Evolutionary conservation across 306 rosid genomes (phyloP).

Genomic region (Sesbania bispinosa): DNA sequence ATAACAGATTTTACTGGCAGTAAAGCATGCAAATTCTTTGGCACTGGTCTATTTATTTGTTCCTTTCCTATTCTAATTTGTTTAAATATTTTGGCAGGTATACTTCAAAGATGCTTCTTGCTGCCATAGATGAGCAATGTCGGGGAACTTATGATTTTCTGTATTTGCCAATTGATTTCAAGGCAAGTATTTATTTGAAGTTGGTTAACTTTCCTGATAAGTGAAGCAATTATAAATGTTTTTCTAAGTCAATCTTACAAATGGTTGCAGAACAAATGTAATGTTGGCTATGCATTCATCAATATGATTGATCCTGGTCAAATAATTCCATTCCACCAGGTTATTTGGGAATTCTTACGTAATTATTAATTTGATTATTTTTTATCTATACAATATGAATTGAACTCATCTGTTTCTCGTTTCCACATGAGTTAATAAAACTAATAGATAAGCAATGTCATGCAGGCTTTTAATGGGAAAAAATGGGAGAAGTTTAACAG

Average conservation of each 20-base stretch:
- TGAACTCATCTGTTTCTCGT: not conserved
- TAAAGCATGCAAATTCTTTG: not conserved
- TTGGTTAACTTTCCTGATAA: conserved; percentile 16
- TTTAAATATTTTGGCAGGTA: conserved; percentile 47
- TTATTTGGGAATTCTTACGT: conserved; percentile 19
- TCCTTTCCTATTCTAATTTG: conserved; percentile 6
- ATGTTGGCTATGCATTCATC: conserved; percentile 93
- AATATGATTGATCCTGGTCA: conserved; percentile 78
- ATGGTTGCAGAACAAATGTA: conserved; percentile 77
- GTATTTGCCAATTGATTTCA: conserved; percentile 87
- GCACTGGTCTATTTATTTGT: not conserved
- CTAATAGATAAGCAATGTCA: conserved; percentile 11
- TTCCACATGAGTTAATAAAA: conserved; percentile 17
- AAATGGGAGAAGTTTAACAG: conserved; percentile 94
- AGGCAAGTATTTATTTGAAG: conserved; percentile 47
- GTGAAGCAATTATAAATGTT: conserved; percentile 2
- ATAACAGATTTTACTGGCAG: not conserved
- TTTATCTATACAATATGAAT: conserved; percentile 7
- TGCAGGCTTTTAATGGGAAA: conserved; percentile 83
- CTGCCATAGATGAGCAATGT: conserved; percentile 82
- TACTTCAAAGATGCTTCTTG: conserved; percentile 88
- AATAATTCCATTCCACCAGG: conserved; percentile 80
- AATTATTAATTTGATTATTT: not conserved
- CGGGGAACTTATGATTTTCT: conserved; percentile 86
- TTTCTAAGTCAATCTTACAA: conserved; percentile 25